phyloP scores from a whole-genome alignment of 495 filamentous ascomycete genomes.

The Aspergillus affinis region DNA sequence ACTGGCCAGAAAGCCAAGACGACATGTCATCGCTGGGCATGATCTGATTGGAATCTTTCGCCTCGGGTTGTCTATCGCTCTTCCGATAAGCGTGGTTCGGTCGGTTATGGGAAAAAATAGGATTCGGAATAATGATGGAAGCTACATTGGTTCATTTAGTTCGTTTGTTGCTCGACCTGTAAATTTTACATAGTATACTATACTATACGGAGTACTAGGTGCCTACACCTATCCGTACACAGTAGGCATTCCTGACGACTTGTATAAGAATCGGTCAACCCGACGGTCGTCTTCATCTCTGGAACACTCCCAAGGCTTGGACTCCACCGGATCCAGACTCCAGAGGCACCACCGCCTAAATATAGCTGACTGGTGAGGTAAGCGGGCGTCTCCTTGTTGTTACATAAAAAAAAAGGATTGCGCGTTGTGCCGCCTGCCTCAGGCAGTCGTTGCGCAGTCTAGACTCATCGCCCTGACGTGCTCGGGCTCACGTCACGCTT shows the following conservation, averaged over 20 bases:
- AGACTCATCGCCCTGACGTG: slow-evolving; percentile 13
- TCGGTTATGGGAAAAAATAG: slow-evolving; percentile 20
- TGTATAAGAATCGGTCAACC: background rate
- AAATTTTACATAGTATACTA: no score
- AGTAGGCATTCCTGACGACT: background rate
- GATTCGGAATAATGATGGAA: slow-evolving; percentile 5
- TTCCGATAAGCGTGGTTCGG: slow-evolving; percentile 25
- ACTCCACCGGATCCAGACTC: slow-evolving; percentile 16
- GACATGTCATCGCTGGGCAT: slow-evolving; percentile 15
- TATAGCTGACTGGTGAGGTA: slow-evolving; percentile 20
- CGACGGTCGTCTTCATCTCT: background rate
- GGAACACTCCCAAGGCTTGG: background rate
- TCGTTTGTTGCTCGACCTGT: no score
- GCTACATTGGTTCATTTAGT: background rate
- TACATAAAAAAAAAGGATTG: slow-evolving; percentile 13
- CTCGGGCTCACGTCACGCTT: slow-evolving; percentile 12
- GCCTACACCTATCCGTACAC: background rate
- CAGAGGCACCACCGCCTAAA: slow-evolving; percentile 7
- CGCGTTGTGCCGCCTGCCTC: slow-evolving; percentile 13
- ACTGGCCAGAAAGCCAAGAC: slow-evolving; percentile 15
- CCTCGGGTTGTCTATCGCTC: slow-evolving; percentile 2
- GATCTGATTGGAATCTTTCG: slow-evolving; percentile 12
- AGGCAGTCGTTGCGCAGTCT: slow-evolving; percentile 10
- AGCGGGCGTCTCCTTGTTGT: slow-evolving; percentile 6
- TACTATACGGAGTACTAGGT: no score